Percentiles rank a stretch among this genome's conserved stretches.
Conservation (phyloP, 352 stramenopile species). For the Pythium pectinolyticum region DNA sequence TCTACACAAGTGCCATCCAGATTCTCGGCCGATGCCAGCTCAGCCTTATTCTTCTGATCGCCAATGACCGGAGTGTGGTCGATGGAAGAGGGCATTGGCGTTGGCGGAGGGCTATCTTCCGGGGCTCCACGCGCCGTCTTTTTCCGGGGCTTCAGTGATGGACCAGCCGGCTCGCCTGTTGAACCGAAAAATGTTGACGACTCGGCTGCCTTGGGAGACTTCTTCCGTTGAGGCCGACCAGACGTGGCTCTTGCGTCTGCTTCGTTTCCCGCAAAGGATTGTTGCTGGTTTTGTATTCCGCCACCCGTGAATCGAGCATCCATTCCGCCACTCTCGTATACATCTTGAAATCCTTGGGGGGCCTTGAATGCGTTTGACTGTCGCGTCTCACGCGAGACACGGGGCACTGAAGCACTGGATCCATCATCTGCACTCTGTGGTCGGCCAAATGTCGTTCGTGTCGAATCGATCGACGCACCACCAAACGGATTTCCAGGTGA, state of each 20-base stretch:
- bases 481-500: constrained; percentile 14
- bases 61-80: constrained; percentile 18
- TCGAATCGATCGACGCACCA: background rate
- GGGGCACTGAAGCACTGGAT: background rate
- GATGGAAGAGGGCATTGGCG: constrained; percentile 1
- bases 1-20: constrained; percentile 77
- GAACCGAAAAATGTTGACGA: background rate
- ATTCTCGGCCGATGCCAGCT: constrained; percentile 62
- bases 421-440: background rate
- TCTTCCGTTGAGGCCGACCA: constrained; percentile 8
- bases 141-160: constrained; percentile 19
- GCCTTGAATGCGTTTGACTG: constrained; percentile 10
- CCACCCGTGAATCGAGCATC: constrained; percentile 22
- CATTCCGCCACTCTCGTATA: constrained; percentile 9
- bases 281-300: background rate
- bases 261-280: constrained; percentile 2
- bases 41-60: constrained; percentile 49
- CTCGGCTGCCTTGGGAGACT: background rate
- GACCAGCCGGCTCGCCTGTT: background rate
- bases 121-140: constrained; percentile 13
- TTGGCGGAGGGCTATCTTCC: constrained; percentile 18
- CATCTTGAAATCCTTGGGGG: constrained; percentile 3
- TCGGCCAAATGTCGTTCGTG: constrained; percentile 16
- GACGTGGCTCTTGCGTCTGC: background rate
- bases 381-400: constrained; percentile 14